Evolutionary conservation across 257 asterid species (phyloP), one percentile per base, ranked within the genome.

Genomic region (Nicotiana paniculata): DNA sequence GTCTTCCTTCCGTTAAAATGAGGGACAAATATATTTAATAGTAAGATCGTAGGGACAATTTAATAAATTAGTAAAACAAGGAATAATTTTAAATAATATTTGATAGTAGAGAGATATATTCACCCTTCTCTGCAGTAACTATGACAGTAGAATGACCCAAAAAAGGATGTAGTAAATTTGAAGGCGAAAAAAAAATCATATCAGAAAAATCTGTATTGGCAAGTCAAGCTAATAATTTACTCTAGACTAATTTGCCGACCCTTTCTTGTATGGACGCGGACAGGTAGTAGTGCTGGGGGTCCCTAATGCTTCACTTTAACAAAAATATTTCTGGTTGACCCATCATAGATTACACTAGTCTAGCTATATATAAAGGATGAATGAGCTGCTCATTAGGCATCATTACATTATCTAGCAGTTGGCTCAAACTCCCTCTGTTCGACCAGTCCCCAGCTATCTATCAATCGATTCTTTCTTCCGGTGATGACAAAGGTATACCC

Each of bases 401-500:
- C n/a, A 48, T 2, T 9, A 46, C 54, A 17, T 2, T 33, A 64
- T 57, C 59, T 54, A 57, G 63, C 63, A 57, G 24, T 43, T 43
- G 48, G 10, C 48, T 43, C 48, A 43, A 43, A 43, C 11, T 43
- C 63, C 37, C 8, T 63, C 18, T 26, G 1, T 26, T 63, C 68
- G 26, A 16, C 68, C 7, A 11, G 8, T 43, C 8, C 48, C 11
- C 18, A 9, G 17, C 51, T 54, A n/a, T 39, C 30, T 10, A 17
- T 12, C 43, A 77, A 62, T 46, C n/a, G 35, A 67, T 67, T 67
- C 39, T 67, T 32, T 32, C 53, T 15, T 68, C 9, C 46, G 6
- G 54, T 17, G n/a, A 90, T 91, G 95, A 82, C 90, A 46, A 92
- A 87, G 80, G 90, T 91, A 30, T 81, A 89, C 67, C 97, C 97